phyloP scores from a whole-genome alignment of 257 asterid species.

The Ligustrum vulgare region DNA sequence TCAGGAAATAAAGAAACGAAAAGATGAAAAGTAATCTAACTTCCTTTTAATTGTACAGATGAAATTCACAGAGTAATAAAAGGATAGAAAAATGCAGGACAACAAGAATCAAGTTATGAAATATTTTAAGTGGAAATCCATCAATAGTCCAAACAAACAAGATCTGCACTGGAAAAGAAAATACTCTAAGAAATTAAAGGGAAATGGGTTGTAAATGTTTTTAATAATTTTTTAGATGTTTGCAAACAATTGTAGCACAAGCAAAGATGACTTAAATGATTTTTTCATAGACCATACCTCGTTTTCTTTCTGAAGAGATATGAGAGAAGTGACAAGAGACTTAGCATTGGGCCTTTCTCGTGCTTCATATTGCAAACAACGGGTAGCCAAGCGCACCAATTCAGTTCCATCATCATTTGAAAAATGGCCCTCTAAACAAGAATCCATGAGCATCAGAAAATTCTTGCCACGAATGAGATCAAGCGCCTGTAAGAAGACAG shows the following conservation, averaged over 20 bases:
- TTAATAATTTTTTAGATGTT: not conserved
- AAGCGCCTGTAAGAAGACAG: constrained; percentile 40
- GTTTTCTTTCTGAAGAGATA: constrained; percentile 70
- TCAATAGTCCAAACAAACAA: not conserved
- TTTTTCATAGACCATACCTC: constrained; percentile 39
- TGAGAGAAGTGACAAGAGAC: constrained; percentile 62
- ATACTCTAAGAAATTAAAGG: not conserved
- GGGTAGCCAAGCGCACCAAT: constrained; percentile 76
- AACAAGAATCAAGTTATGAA: not conserved
- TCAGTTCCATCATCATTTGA: constrained; percentile 83
- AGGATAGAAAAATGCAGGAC: not conserved
- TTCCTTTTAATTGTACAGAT: not conserved
- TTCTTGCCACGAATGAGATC: constrained; percentile 52
- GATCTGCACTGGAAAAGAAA: not conserved
- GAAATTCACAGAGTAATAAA: not conserved
- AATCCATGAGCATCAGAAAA: constrained; percentile 52
- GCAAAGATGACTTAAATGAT: not conserved
- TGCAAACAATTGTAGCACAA: not conserved
- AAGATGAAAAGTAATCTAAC: not conserved
- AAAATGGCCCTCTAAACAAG: constrained; percentile 20
- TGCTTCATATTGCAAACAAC: constrained; percentile 85
- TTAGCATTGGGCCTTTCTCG: constrained; percentile 90
- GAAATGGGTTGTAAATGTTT: not conserved
- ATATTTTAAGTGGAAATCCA: not conserved
- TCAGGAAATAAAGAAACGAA: not conserved